phyloP scores from a whole-genome alignment of 1,284 basidiomycete genomes.

The Thelephora terrestris region DNA sequence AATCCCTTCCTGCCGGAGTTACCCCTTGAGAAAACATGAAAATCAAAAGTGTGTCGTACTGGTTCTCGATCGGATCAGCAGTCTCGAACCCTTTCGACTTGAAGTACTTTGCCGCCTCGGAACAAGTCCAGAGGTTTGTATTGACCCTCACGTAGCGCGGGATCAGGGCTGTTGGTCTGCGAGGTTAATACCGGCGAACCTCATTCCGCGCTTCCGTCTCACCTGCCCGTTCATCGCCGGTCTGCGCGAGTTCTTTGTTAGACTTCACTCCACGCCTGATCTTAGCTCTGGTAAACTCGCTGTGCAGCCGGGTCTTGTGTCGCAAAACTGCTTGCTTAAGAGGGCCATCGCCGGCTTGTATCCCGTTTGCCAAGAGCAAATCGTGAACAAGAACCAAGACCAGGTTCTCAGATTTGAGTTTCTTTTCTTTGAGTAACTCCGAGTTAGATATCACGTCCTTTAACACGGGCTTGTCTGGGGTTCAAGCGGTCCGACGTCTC shows the following conservation, averaged over 20 bases:
- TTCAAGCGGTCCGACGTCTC: slow-evolving; percentile 1
- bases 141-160: slow-evolving; percentile 86
- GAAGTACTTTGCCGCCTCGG: slow-evolving; percentile 49
- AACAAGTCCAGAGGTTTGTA: slow-evolving; percentile 54
- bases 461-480: slow-evolving; percentile 60
- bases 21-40: not conserved
- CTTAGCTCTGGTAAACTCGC: slow-evolving; percentile 80
- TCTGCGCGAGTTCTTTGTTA: slow-evolving; percentile 56
- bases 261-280: slow-evolving; percentile 64
- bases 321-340: slow-evolving; percentile 75
- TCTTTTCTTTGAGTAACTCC: slow-evolving; percentile 60
- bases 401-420: slow-evolving; percentile 64
- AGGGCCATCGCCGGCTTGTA: slow-evolving; percentile 82
- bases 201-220: slow-evolving; percentile 10
- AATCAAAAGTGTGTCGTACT: slow-evolving; percentile 27
- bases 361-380: slow-evolving; percentile 68
- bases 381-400: slow-evolving; percentile 84
- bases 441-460: slow-evolving; percentile 53
- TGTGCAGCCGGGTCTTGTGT: slow-evolving; percentile 81
- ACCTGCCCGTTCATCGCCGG: slow-evolving; percentile 55
- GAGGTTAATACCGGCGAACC: slow-evolving; percentile 5
- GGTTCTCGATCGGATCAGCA: slow-evolving; percentile 39
- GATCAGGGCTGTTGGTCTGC: slow-evolving; percentile 40
- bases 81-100: slow-evolving; percentile 41
- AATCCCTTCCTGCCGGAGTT: slow-evolving; percentile 42